Base-by-base conservation (phyloP, 345 rosid species). In the Punica granatum region DNA sequence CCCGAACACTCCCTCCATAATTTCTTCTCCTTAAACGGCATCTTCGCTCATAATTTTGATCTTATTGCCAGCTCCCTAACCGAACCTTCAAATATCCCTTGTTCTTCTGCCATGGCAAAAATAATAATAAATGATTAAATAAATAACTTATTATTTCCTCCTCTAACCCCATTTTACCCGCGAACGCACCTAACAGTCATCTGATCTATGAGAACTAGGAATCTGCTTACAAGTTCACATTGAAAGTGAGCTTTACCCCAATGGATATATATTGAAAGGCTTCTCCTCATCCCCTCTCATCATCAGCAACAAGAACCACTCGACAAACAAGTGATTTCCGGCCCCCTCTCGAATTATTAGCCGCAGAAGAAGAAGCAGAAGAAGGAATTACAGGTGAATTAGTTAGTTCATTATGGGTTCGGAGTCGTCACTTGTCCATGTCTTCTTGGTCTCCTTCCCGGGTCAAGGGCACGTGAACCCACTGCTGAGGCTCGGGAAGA, bases 381-480 rank as follows among this genome's bases (percentile, higher is more conserved):
- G 61, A 37, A 13, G 19, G 34, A 9, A 37, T 8, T 4, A 5
- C 6, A 13, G 5, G 42, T 11, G 5, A 37, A 37, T 11, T 37
- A 10, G 15, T 18, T 1, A 44, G 19, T 3, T 16, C 19, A 18
- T 44, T 3, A 87, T 87, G 88, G 85, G 64, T 13, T 58, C 80
- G 23, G 68, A 77, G 53, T 63, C 84, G 7, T 64, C 84, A 5
- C 79, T 68, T 33, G 76, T 81, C 70, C 97, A 92, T 73, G 84
- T 92, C 8, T 66, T 92, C 68, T 80, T 92, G 1, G 84, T 92
- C 44, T 88, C 96, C 0, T 92, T 89, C 79, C 87, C 89, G 0
- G 98, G 83, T 18, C 96, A 92, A 73, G 98, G 96, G 61, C 96
- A 92, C 43, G 83, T 90, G 1, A 92, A 85, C 72, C 95, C 98